Conservation (phyloP, 768 basidiomycete genomes). For the Russula foetens region DNA sequence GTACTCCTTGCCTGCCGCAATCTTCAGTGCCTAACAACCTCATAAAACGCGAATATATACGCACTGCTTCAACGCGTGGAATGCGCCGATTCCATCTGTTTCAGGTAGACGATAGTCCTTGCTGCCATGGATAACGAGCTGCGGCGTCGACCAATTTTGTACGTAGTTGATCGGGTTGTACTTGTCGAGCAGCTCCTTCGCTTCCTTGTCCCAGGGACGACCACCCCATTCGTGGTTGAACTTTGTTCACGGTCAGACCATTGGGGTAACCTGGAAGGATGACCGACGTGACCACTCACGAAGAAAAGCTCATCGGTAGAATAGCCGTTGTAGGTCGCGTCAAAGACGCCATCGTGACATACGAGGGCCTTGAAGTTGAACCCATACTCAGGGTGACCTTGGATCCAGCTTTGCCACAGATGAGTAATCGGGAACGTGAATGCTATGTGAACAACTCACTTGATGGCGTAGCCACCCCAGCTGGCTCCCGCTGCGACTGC, state of each 20-base stretch:
- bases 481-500: slow-evolving; percentile 74
- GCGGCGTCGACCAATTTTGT: slow-evolving; percentile 77
- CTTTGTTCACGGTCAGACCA: slow-evolving; percentile 28
- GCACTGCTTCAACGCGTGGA: slow-evolving; percentile 80
- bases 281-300: slow-evolving; percentile 38
- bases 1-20: slow-evolving; percentile 49
- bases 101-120: slow-evolving; percentile 87
- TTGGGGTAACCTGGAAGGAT: not conserved
- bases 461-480: slow-evolving; percentile 86
- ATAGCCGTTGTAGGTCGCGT: slow-evolving; percentile 71
- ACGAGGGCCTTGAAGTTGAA: slow-evolving; percentile 90
- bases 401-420: slow-evolving; percentile 66
- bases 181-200: slow-evolving; percentile 49
- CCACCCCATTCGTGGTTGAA: slow-evolving; percentile 87
- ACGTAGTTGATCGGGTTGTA: slow-evolving; percentile 79
- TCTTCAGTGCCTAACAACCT: not conserved
- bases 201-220: slow-evolving; percentile 62
- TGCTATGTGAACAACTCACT: slow-evolving; percentile 35
- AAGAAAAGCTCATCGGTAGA: slow-evolving; percentile 91
- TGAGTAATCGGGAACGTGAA: slow-evolving; percentile 1
- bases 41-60: slow-evolving; percentile 26
- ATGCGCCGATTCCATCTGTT: slow-evolving; percentile 73
- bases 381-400: slow-evolving; percentile 83
- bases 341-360: slow-evolving; percentile 91
- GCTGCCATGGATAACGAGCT: slow-evolving; percentile 77